phyloP scores from a whole-genome alignment of 371 early-diverging fungal genomes.

The Phascolomyces articulosus region DNA sequence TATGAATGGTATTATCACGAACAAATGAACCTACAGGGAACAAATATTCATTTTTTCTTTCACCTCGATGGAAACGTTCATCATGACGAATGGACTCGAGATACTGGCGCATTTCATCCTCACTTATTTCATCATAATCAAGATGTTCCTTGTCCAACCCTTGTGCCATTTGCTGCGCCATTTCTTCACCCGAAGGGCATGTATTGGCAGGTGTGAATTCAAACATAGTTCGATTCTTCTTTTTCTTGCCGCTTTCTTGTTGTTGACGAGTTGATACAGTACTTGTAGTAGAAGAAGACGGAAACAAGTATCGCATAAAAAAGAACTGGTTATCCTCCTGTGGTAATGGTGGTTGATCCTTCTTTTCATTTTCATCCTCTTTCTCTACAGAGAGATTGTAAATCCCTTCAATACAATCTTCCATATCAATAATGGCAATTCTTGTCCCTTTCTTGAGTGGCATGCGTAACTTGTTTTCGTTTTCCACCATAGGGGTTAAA shows the following conservation, averaged over 20 bases:
- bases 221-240: conserved; percentile 18
- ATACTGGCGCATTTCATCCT: conserved; percentile 16
- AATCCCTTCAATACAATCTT: conserved; percentile 28
- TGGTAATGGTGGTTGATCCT: background rate
- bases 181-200: conserved; percentile 12
- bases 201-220: conserved; percentile 20
- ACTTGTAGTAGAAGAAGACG: too few species aligned
- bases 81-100: conserved; percentile 27
- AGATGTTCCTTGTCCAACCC: conserved; percentile 21
- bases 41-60: conserved; percentile 13
- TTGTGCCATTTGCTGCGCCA: conserved; percentile 25
- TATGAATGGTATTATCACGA: conserved; percentile 23
- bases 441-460: conserved; percentile 27
- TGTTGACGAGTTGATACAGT: too few species aligned
- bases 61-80: conserved; percentile 23
- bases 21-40: conserved; percentile 32
- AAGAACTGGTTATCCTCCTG: background rate
- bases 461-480: conserved; percentile 22
- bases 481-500: conserved; percentile 28
- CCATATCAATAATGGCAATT: conserved; percentile 28
- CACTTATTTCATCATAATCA: conserved; percentile 10
- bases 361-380: background rate
- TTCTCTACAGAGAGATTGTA: conserved; percentile 14
- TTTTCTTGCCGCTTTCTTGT: background rate
- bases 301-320: background rate